Evolutionary conservation across 2,329 filamentous ascomycete species (phyloP).

Genomic region (Camptophora hylomeconis): DNA sequence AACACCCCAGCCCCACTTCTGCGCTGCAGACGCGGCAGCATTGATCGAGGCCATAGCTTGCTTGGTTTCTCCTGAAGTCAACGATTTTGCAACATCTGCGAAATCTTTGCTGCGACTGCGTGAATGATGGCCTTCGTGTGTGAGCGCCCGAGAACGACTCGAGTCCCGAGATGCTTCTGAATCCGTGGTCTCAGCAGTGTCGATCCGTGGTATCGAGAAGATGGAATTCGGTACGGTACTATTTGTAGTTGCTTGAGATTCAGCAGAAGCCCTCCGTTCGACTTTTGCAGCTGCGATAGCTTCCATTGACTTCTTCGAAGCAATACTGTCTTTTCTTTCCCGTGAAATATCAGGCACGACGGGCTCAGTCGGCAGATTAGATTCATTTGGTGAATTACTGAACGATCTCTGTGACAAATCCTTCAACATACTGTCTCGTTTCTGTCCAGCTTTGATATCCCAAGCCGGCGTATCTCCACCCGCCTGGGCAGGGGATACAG

Average conservation of each 20-base stretch:
- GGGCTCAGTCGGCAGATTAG: conserved; percentile 26
- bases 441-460: conserved; percentile 41
- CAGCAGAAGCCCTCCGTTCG: conserved; percentile 17
- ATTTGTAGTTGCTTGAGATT: conserved; percentile 1
- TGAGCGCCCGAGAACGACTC: conserved; percentile 6
- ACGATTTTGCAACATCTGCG: conserved; percentile 13
- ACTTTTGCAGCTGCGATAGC: conserved; percentile 20
- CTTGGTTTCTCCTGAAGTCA: conserved; percentile 23
- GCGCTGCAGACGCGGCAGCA: conserved; percentile 42
- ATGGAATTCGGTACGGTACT: conserved; percentile 3
- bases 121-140: conserved; percentile 5
- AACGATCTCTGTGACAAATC: conserved; percentile 50
- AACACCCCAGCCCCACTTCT: conserved; percentile 46
- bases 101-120: conserved; percentile 10
- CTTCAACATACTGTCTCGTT: conserved; percentile 51
- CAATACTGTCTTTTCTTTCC: conserved; percentile 32
- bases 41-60: conserved; percentile 30
- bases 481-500: conserved; percentile 53
- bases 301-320: conserved; percentile 35
- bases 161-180: neutral
- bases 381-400: conserved; percentile 32
- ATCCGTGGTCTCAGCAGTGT: conserved; percentile 13
- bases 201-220: conserved; percentile 13
- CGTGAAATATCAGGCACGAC: conserved; percentile 25
- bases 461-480: conserved; percentile 53